A percentile compares a stretch with the other conserved stretches of the same genome.
Conservation (phyloP, 495 filamentous ascomycete genomes). For the Corynascus novoguineensis region DNA sequence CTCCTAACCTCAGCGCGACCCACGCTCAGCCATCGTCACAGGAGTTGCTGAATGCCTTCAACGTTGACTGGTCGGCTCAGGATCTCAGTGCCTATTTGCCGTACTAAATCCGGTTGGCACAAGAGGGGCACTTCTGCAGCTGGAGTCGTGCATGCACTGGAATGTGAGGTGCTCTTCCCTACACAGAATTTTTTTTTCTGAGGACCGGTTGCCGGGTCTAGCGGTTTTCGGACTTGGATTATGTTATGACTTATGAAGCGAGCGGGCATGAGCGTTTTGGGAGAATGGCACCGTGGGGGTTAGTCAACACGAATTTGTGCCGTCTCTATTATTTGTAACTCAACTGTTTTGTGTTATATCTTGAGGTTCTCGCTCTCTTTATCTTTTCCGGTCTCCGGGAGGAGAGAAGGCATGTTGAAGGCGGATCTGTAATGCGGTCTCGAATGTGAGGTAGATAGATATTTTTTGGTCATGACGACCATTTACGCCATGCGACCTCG, state of each 20-base stretch:
- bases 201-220: background rate
- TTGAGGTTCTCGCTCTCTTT: conserved; percentile 1
- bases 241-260: conserved; percentile 23
- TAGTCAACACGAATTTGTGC: background rate
- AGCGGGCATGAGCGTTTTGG: conserved; percentile 10
- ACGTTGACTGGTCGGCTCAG: conserved; percentile 39
- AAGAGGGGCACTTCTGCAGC: background rate
- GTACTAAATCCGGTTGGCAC: conserved; percentile 10
- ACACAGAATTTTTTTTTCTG: background rate
- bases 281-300: conserved; percentile 1
- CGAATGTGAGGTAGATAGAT: conserved; percentile 5
- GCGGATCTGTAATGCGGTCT: background rate
- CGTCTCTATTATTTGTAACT: conserved; percentile 16
- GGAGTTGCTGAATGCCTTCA: conserved; percentile 32
- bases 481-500: too few relatives aligned
- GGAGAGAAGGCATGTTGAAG: background rate
- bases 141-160: background rate
- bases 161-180: background rate
- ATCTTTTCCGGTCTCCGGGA: background rate
- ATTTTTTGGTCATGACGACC: background rate
- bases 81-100: conserved; percentile 31
- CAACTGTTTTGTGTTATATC: conserved; percentile 6
- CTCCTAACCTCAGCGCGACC: conserved; percentile 35
- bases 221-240: background rate
- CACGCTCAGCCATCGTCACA: conserved; percentile 41